Conservation (phyloP, 805 yeast genomes). For the Kodamaea nitidulidarum region DNA sequence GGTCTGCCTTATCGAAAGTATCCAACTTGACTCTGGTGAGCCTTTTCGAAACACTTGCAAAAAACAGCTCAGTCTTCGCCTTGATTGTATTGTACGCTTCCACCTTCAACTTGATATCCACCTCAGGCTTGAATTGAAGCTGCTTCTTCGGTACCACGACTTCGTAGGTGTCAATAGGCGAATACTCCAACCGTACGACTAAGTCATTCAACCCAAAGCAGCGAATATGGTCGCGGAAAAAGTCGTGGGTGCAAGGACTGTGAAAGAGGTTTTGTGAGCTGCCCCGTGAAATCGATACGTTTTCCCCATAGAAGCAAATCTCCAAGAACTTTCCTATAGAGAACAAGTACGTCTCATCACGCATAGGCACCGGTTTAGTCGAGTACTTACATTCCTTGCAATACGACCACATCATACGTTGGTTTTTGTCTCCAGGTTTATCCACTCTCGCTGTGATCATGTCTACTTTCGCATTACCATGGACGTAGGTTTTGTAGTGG, state of each 20-base stretch:
- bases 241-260: slow-evolving; percentile 68
- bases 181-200: slow-evolving; percentile 75
- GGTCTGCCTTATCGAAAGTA: slow-evolving; percentile 64
- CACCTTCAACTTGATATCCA: slow-evolving; percentile 63
- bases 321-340: slow-evolving; percentile 94
- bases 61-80: slow-evolving; percentile 55
- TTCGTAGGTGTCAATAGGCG: slow-evolving; percentile 71
- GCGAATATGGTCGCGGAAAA: slow-evolving; percentile 74
- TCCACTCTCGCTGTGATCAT: slow-evolving; percentile 59
- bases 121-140: slow-evolving; percentile 67
- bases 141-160: slow-evolving; percentile 72
- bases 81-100: slow-evolving; percentile 54
- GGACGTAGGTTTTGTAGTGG: slow-evolving; percentile 84
- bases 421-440: slow-evolving; percentile 32
- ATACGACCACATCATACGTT: slow-evolving; percentile 85
- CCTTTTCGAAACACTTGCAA: slow-evolving; percentile 66
- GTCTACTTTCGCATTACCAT: slow-evolving; percentile 79
- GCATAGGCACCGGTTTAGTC: slow-evolving; percentile 77
- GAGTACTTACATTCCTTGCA: slow-evolving; percentile 75
- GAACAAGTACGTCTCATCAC: slow-evolving; percentile 81
- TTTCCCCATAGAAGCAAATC: slow-evolving; percentile 65
- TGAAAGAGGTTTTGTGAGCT: neutral
- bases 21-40: slow-evolving; percentile 74
- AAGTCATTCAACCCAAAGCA: slow-evolving; percentile 79
- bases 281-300: slow-evolving; percentile 16